phyloP scores from a whole-genome alignment of 495 filamentous ascomycete species.

The Platismatia glauca region DNA sequence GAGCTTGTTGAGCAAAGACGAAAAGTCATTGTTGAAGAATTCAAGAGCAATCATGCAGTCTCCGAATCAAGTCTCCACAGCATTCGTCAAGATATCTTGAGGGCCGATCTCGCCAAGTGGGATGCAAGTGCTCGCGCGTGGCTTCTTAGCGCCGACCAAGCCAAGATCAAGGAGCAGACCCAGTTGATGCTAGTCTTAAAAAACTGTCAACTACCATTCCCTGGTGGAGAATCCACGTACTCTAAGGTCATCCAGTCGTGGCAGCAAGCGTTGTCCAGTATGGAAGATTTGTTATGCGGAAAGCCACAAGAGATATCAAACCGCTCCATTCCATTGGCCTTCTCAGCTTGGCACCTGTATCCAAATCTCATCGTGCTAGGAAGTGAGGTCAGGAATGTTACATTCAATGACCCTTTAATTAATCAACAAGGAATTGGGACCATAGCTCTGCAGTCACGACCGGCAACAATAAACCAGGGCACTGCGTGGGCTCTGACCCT shows the following conservation, averaged over 20 bases:
- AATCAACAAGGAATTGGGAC: background rate
- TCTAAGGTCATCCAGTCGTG: conserved; percentile 14
- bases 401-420: conserved; percentile 21
- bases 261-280: conserved; percentile 19
- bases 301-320: conserved; percentile 21
- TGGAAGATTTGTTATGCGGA: conserved; percentile 26
- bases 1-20: conserved; percentile 16
- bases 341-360: conserved; percentile 35
- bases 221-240: conserved; percentile 2
- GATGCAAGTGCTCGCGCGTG: conserved; percentile 32
- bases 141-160: conserved; percentile 27
- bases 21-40: background rate
- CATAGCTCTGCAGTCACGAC: background rate
- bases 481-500: conserved; percentile 27
- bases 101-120: conserved; percentile 30
- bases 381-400: conserved; percentile 6
- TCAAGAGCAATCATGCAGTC: background rate
- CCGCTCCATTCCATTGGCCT: conserved; percentile 26
- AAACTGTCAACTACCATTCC: conserved; percentile 12
- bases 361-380: conserved; percentile 29
- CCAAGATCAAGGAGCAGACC: conserved; percentile 23
- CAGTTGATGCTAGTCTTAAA: conserved; percentile 22
- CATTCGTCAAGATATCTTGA: conserved; percentile 23
- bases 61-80: background rate
- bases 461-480: background rate